A percentile compares a stretch with the other conserved stretches of the same genome.
phyloP scores from a whole-genome alignment of 331 rosid genomes.

The Rhamnella rubrinervis region DNA sequence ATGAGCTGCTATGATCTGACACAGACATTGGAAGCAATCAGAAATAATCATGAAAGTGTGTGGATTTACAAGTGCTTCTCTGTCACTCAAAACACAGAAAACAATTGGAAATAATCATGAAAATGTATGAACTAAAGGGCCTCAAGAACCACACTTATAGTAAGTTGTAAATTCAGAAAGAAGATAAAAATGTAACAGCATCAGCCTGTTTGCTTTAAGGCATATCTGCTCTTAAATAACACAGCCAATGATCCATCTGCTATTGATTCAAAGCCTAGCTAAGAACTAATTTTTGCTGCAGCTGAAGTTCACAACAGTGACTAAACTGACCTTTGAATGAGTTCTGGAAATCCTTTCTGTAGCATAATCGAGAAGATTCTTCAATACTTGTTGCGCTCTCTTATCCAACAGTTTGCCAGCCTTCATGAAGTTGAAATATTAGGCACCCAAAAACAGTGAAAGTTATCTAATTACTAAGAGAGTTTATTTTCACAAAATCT shows the following conservation, averaged over 20 bases:
- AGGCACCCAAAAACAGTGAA: conserved; percentile 1
- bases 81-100: neutral
- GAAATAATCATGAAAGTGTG: neutral
- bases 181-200: neutral
- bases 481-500: neutral
- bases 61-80: neutral
- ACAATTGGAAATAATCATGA: conserved; percentile 6
- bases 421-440: neutral
- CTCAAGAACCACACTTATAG: no score
- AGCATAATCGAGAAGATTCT: conserved; percentile 55
- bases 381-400: conserved; percentile 50
- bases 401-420: conserved; percentile 37
- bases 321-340: conserved; percentile 46
- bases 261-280: neutral
- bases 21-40: conserved; percentile 7
- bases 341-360: conserved; percentile 44
- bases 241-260: neutral
- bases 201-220: no score
- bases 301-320: neutral
- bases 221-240: no score
- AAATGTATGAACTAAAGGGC: no score
- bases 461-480: neutral
- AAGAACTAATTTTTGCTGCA: neutral
- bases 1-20: conserved; percentile 32
- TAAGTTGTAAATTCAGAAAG: neutral